A percentile compares a stretch with the other conserved stretches of the same genome.
phyloP scores from a whole-genome alignment of 306 rosid genomes.

The Medicago arabica region DNA sequence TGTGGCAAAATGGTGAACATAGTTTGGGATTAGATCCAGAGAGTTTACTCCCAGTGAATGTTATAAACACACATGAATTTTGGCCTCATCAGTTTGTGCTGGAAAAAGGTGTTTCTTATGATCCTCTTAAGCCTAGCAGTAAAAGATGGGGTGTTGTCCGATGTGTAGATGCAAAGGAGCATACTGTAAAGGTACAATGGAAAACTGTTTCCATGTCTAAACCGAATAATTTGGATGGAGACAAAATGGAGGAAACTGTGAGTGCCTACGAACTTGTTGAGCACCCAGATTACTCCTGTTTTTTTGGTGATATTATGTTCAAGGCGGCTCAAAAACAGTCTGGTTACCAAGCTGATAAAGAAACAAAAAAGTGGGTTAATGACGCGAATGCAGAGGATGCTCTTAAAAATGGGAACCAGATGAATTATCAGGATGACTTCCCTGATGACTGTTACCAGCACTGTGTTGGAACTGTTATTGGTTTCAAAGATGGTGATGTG shows the following conservation, averaged over 20 bases:
- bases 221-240: constrained; percentile 54
- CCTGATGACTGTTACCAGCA: constrained; percentile 56
- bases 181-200: constrained; percentile 80
- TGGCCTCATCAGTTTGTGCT: constrained; percentile 90
- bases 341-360: constrained; percentile 60
- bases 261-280: constrained; percentile 92
- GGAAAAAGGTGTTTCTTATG: constrained; percentile 75
- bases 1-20: constrained; percentile 88
- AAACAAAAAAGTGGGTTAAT: constrained; percentile 43
- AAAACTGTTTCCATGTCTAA: constrained; percentile 47
- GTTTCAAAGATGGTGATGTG: constrained; percentile 72
- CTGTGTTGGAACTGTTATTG: constrained; percentile 72
- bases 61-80: constrained; percentile 74
- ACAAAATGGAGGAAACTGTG: constrained; percentile 70
- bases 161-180: constrained; percentile 87
- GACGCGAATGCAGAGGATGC: constrained; percentile 46
- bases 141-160: constrained; percentile 93
- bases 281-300: constrained; percentile 88
- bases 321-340: constrained; percentile 72
- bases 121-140: constrained; percentile 53
- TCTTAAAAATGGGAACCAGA: constrained; percentile 45
- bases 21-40: constrained; percentile 70
- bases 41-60: constrained; percentile 69
- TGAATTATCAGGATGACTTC: constrained; percentile 47
- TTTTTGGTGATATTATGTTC: constrained; percentile 85